These are phyloP conservation scores for Leptomonas pyrrhocoris DNA, from an alignment of 208 protist genomes.

Conservation along the genomic window DNA sequence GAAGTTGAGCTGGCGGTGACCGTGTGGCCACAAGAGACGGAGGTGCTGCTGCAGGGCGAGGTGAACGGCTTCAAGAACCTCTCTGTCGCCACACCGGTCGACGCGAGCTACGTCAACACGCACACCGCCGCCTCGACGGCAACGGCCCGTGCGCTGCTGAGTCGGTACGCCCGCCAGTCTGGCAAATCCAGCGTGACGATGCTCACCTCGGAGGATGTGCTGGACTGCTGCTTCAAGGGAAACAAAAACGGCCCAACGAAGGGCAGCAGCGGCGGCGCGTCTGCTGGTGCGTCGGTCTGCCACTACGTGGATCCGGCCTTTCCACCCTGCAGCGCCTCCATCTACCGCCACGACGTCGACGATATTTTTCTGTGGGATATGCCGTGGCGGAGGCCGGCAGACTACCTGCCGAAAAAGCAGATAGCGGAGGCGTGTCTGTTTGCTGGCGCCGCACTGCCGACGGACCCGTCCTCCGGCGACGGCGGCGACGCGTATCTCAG, in stretches of 20 bases:
- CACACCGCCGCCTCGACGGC: slow-evolving; percentile 32
- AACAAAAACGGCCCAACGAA: neutral
- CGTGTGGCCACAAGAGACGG: slow-evolving; percentile 61
- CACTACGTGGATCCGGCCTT: slow-evolving; percentile 56
- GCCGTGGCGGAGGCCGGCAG: slow-evolving; percentile 36
- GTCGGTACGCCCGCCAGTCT: slow-evolving; percentile 28
- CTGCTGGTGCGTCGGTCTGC: slow-evolving; percentile 19
- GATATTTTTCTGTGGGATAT: slow-evolving; percentile 40
- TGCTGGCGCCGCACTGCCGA: slow-evolving; percentile 42
- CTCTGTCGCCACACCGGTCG: slow-evolving; percentile 33
- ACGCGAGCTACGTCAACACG: slow-evolving; percentile 35
- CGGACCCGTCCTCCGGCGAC: slow-evolving; percentile 50
- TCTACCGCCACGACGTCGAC: slow-evolving; percentile 47
- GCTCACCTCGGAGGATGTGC: slow-evolving; percentile 26
- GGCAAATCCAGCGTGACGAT: slow-evolving; percentile 18
- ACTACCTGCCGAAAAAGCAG: slow-evolving; percentile 37
- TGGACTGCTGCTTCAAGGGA: slow-evolving; percentile 14
- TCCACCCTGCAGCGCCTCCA: slow-evolving; percentile 27
- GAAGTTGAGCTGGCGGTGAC: slow-evolving; percentile 30
- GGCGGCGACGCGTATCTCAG: slow-evolving; percentile 60
- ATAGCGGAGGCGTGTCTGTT: slow-evolving; percentile 36
- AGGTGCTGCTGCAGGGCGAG: slow-evolving; percentile 43
- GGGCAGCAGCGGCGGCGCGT: slow-evolving; percentile 43
- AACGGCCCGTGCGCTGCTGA: slow-evolving; percentile 26
- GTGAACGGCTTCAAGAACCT: slow-evolving; percentile 46